These are phyloP conservation scores for Baeospora myosura DNA, from an alignment of 1,284 basidiomycete species.

Conservation along the genomic window DNA sequence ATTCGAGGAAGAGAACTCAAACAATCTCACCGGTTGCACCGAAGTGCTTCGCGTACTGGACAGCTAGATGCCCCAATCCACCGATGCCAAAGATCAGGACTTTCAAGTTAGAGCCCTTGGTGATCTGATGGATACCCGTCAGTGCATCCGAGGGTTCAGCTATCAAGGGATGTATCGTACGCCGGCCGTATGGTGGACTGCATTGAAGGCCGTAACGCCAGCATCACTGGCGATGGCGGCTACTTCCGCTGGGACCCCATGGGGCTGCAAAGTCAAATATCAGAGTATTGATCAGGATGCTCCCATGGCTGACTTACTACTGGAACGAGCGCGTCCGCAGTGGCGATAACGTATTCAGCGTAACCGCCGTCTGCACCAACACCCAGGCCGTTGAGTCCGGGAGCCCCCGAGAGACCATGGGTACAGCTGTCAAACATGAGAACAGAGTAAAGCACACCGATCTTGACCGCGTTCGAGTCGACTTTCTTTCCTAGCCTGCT, in stretches of 20 bases:
- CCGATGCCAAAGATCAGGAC: constrained; percentile 25
- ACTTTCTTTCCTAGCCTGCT: constrained; percentile 11
- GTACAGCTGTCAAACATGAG: constrained; percentile 11
- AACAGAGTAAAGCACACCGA: constrained; percentile 16
- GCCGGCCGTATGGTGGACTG: constrained; percentile 17
- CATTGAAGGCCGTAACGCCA: constrained; percentile 19
- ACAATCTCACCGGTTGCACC: constrained; percentile 13
- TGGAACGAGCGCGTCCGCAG: constrained; percentile 15
- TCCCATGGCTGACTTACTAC: constrained; percentile 12
- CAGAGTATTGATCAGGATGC: neutral
- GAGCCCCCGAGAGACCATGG: constrained; percentile 7
- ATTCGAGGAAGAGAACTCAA: neutral
- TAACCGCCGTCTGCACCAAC: constrained; percentile 20
- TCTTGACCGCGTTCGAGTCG: constrained; percentile 11
- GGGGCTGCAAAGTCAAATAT: constrained; percentile 12
- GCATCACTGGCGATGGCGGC: constrained; percentile 21
- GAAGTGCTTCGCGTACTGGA: constrained; percentile 21
- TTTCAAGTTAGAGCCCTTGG: constrained; percentile 1
- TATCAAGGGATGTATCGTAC: constrained; percentile 8
- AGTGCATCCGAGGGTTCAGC: neutral
- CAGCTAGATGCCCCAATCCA: constrained; percentile 22
- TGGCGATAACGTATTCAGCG: constrained; percentile 18
- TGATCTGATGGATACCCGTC: neutral
- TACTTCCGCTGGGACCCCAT: constrained; percentile 17
- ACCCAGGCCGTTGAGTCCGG: constrained; percentile 13